Percentiles rank a stretch among this genome's conserved stretches.
Evolutionary conservation across 352 stramenopile species (phyloP).

Genomic region (Elongisporangium senticosum): DNA sequence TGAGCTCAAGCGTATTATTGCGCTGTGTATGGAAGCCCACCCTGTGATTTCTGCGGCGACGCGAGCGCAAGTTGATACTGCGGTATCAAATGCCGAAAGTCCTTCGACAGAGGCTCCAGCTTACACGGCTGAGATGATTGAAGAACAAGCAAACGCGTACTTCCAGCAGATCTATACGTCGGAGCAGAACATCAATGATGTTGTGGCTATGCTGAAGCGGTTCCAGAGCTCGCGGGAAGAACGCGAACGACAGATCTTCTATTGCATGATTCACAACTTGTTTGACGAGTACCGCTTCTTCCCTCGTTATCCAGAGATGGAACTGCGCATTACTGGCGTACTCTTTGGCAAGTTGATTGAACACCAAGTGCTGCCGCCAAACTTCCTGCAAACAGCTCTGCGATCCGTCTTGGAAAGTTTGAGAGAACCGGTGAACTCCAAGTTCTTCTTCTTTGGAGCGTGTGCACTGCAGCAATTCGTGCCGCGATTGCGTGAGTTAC

Average conservation of each 20-base stretch:
- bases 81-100: constrained; percentile 10
- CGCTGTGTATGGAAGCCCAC: constrained; percentile 77
- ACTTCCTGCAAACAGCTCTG: constrained; percentile 97
- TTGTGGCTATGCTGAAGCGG: constrained; percentile 98
- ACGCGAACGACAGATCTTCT: constrained; percentile 98
- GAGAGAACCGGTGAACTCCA: constrained; percentile 93
- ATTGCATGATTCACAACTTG: constrained; percentile 99
- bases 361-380: constrained; percentile 96
- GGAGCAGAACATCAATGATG: constrained; percentile 97
- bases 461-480: constrained; percentile 98
- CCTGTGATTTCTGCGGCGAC: constrained; percentile 74
- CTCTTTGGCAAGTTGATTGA: constrained; percentile 98
- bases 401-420: constrained; percentile 97
- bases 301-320: constrained; percentile 98
- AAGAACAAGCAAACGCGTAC: constrained; percentile 97
- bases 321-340: constrained; percentile 97
- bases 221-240: constrained; percentile 96
- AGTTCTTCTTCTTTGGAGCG: constrained; percentile 99
- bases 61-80: constrained; percentile 31
- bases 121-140: constrained; percentile 94
- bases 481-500: constrained; percentile 93
- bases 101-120: constrained; percentile 22
- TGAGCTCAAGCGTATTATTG: constrained; percentile 81
- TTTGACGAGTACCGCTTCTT: constrained; percentile 99
- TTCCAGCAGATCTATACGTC: constrained; percentile 99